These are phyloP conservation scores for Pseudocercospora vitis DNA, from an alignment of 2,329 filamentous ascomycete species.

Conservation along the genomic window DNA sequence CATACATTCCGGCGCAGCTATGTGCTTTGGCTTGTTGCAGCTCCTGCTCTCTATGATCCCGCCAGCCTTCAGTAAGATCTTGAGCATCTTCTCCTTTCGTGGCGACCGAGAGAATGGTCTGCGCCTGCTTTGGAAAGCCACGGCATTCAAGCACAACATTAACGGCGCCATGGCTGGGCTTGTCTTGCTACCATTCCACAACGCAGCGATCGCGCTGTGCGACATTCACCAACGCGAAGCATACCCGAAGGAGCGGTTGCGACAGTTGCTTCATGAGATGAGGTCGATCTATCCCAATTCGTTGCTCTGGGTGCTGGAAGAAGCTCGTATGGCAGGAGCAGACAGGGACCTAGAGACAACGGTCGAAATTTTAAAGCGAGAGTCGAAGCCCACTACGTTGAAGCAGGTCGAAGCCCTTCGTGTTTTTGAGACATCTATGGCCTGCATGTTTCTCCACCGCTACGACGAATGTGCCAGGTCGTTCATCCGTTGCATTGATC, in stretches of 20 bases:
- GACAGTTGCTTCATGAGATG: slow-evolving; percentile 70
- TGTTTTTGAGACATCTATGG: slow-evolving; percentile 79
- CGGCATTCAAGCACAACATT: slow-evolving; percentile 73
- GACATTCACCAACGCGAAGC: slow-evolving; percentile 74
- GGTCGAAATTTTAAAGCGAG: slow-evolving; percentile 55
- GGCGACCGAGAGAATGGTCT: slow-evolving; percentile 83
- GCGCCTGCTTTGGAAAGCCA: slow-evolving; percentile 85
- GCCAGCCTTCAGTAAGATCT: slow-evolving; percentile 80
- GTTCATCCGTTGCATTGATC: slow-evolving; percentile 69
- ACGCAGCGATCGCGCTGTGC: slow-evolving; percentile 78
- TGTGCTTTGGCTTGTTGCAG: slow-evolving; percentile 85
- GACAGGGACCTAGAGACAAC: slow-evolving; percentile 67
- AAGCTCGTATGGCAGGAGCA: slow-evolving; percentile 72
- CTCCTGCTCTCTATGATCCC: slow-evolving; percentile 91
- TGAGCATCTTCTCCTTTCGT: slow-evolving; percentile 86
- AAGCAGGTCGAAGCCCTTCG: slow-evolving; percentile 85
- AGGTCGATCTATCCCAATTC: slow-evolving; percentile 75
- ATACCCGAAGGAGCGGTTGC: slow-evolving; percentile 70
- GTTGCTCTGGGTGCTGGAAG: slow-evolving; percentile 82
- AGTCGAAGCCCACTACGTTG: slow-evolving; percentile 60
- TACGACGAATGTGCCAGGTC: slow-evolving; percentile 71
- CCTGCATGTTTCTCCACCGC: slow-evolving; percentile 74
- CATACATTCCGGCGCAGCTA: slow-evolving; percentile 81
- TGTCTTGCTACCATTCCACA: slow-evolving; percentile 81
- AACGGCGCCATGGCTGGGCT: slow-evolving; percentile 89